A percentile compares a stretch with the other conserved stretches of the same genome.
phyloP scores from a whole-genome alignment of 257 asterid genomes.

The Marsdenia floribunda region DNA sequence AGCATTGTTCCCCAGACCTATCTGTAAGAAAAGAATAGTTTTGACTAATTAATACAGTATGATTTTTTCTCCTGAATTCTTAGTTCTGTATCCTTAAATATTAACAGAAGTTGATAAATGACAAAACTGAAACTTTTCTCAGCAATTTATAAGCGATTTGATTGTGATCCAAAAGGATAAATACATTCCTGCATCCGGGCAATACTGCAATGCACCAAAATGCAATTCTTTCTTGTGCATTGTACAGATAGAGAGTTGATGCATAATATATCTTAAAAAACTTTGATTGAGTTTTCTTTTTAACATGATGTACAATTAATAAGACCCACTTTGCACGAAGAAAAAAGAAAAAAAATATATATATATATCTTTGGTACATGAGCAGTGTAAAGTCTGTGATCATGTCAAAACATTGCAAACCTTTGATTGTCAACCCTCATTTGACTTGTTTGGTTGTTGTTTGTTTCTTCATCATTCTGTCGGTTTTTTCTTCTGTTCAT shows the following conservation, averaged over 20 bases:
- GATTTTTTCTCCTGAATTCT: background rate
- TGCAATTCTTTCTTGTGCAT: background rate
- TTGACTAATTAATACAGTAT: background rate
- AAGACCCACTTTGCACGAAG: background rate
- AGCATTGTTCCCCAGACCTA: too few relatives aligned
- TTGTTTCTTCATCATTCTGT: constrained; percentile 30
- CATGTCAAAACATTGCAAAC: constrained; percentile 34
- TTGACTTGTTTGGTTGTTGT: constrained; percentile 27
- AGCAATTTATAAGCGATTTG: background rate
- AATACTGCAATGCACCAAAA: background rate
- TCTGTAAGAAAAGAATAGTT: background rate
- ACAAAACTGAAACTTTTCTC: background rate
- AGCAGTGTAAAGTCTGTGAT: constrained; percentile 11
- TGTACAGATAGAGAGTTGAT: background rate
- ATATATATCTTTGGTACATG: constrained; percentile 13
- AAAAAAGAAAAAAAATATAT: background rate
- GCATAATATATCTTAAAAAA: background rate
- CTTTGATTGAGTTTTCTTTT: background rate
- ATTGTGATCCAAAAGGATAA: background rate
- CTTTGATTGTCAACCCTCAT: constrained; percentile 28
- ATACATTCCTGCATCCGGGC: background rate
- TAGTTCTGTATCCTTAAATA: background rate
- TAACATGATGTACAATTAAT: background rate
- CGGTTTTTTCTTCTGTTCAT: constrained; percentile 53
- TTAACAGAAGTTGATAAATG: background rate